Evolutionary conservation across 768 basidiomycete species (phyloP).

Genomic region (Termitomyces sp.): DNA sequence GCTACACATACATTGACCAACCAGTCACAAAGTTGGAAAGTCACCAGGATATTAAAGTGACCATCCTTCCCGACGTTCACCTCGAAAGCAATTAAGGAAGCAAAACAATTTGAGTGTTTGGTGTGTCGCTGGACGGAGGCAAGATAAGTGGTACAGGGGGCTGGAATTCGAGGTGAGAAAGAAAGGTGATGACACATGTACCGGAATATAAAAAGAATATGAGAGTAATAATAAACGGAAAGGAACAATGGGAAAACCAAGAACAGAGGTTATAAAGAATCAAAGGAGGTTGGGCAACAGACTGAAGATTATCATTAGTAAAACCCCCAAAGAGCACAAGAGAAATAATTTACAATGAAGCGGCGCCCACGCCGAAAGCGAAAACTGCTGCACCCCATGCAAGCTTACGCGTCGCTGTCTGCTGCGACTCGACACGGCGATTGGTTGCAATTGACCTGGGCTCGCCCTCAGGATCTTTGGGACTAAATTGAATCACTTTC

Average conservation of each 20-base stretch:
- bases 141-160: constrained; percentile 12
- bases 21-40: constrained; percentile 4
- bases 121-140: constrained; percentile 8
- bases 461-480: constrained; percentile 62
- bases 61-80: constrained; percentile 1
- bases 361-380: constrained; percentile 74
- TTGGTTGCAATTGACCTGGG: constrained; percentile 54
- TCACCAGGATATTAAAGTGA: not conserved
- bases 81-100: constrained; percentile 2
- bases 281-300: constrained; percentile 60
- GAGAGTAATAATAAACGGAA: not conserved
- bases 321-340: not conserved
- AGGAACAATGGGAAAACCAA: not conserved
- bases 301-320: constrained; percentile 4
- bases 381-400: constrained; percentile 86
- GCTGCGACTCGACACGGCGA: constrained; percentile 50
- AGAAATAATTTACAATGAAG: constrained; percentile 43
- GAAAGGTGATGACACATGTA: constrained; percentile 7
- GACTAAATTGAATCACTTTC: constrained; percentile 42
- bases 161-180: constrained; percentile 10
- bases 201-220: not conserved
- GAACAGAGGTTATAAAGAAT: not conserved
- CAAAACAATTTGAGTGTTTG: not conserved
- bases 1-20: constrained; percentile 14
- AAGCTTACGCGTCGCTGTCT: constrained; percentile 66